phyloP scores from a whole-genome alignment of 2,329 filamentous ascomycete species.

The Exophiala sp. region DNA sequence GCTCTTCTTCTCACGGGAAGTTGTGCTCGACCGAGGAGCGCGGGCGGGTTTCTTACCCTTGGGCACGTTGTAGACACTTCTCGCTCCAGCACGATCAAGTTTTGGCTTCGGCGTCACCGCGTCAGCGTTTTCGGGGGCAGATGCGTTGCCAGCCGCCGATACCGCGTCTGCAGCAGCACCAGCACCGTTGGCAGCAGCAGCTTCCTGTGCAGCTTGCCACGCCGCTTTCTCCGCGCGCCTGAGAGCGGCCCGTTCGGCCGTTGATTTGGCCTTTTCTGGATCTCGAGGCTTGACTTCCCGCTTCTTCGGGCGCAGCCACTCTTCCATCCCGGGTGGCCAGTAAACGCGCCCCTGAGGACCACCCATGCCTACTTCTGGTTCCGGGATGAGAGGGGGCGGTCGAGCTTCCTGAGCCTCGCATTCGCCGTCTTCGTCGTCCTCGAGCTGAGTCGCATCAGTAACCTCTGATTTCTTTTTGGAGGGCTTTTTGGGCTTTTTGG shows the following conservation, averaged over 20 bases:
- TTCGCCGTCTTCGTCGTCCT: conserved; percentile 33
- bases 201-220: conserved; percentile 27
- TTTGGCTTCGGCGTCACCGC: not conserved
- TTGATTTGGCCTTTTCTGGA: conserved; percentile 32
- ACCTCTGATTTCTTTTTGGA: conserved; percentile 36
- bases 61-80: conserved; percentile 10
- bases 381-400: conserved; percentile 47
- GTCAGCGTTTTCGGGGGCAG: conserved; percentile 1
- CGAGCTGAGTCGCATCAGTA: conserved; percentile 8
- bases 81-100: conserved; percentile 4
- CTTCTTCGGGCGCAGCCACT: conserved; percentile 81
- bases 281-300: conserved; percentile 52
- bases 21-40: conserved; percentile 1
- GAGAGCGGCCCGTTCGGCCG: conserved; percentile 32
- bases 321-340: conserved; percentile 84
- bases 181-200: conserved; percentile 9
- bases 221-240: conserved; percentile 29
- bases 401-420: conserved; percentile 42
- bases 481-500: conserved; percentile 37
- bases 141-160: not conserved
- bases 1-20: not conserved
- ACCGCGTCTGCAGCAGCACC: conserved; percentile 1
- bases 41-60: conserved; percentile 34
- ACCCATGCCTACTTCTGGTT: conserved; percentile 77
- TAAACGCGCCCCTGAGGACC: conserved; percentile 76